Evolutionary conservation across 345 rosid genomes (phyloP).

Genomic region (Reutealis trisperma): DNA sequence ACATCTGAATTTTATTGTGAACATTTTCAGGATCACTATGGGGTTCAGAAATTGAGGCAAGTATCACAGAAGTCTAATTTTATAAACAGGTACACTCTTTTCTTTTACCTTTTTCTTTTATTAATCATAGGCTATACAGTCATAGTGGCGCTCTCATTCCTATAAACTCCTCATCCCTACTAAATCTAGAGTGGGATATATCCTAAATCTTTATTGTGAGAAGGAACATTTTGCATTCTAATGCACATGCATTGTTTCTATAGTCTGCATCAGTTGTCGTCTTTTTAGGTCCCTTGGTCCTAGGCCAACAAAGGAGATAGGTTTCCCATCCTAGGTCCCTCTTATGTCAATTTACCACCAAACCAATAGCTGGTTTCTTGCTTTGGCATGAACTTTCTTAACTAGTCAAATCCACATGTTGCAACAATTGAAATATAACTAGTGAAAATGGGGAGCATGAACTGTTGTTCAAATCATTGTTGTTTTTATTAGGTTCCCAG

Average conservation of each 20-base stretch:
- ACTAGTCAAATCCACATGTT: neutral
- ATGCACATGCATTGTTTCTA: no score
- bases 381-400: neutral
- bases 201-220: no score
- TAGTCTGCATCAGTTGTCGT: no score
- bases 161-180: neutral
- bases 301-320: no score
- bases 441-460: neutral
- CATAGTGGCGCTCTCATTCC: neutral
- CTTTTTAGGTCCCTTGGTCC: neutral
- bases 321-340: no score
- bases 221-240: no score
- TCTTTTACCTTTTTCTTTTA: neutral
- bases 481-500: constrained; percentile 65
- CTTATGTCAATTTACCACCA: no score
- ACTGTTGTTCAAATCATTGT: neutral
- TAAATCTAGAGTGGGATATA: no score
- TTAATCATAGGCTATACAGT: no score
- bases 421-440: neutral
- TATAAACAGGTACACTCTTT: constrained; percentile 65
- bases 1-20: constrained; percentile 11
- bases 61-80: constrained; percentile 65
- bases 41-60: constrained; percentile 75
- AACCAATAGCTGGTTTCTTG: neutral
- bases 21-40: constrained; percentile 73